A percentile compares a stretch with the other conserved stretches of the same genome.
Conservation (phyloP, 768 basidiomycete genomes). For the Cystoderma amianthinum region DNA sequence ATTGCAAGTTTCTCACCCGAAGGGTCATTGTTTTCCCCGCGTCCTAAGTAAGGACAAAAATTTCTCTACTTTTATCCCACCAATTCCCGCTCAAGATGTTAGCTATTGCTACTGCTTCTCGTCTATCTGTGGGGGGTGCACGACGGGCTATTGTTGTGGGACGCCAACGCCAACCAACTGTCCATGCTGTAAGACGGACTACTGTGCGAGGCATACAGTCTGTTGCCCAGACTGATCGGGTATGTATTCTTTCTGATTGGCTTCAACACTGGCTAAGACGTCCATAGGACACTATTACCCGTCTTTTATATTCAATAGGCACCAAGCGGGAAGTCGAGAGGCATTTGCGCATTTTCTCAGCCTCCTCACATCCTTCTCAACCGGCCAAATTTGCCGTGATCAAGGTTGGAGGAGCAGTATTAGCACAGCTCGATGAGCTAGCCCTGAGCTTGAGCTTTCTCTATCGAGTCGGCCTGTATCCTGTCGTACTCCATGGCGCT, state of each 20-base stretch:
- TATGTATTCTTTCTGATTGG: constrained; percentile 22
- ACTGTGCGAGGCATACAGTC: constrained; percentile 45
- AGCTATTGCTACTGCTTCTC: constrained; percentile 24
- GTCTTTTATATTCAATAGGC: constrained; percentile 93
- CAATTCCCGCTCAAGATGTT: constrained; percentile 21
- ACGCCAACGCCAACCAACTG: constrained; percentile 37
- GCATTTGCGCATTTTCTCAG: constrained; percentile 95
- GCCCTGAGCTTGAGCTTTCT: constrained; percentile 94
- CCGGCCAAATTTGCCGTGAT: constrained; percentile 96
- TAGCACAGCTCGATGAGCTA: constrained; percentile 88
- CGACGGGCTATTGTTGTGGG: constrained; percentile 43
- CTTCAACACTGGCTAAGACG: constrained; percentile 1
- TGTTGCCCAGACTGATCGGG: constrained; percentile 70
- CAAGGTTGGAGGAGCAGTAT: constrained; percentile 95
- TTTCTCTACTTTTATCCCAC: constrained; percentile 7
- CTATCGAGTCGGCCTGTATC: constrained; percentile 96
- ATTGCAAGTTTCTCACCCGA: constrained; percentile 2
- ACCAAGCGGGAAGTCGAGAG: constrained; percentile 97
- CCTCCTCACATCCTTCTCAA: constrained; percentile 82
- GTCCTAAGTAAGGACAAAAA: neutral
- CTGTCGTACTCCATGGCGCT: constrained; percentile 93
- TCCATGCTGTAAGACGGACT: constrained; percentile 32
- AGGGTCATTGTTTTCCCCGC: neutral
- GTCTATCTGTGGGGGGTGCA: constrained; percentile 26
- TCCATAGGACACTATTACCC: constrained; percentile 88